Base-by-base conservation (phyloP, 495 filamentous ascomycete species). In the Penicillium pulvis region DNA sequence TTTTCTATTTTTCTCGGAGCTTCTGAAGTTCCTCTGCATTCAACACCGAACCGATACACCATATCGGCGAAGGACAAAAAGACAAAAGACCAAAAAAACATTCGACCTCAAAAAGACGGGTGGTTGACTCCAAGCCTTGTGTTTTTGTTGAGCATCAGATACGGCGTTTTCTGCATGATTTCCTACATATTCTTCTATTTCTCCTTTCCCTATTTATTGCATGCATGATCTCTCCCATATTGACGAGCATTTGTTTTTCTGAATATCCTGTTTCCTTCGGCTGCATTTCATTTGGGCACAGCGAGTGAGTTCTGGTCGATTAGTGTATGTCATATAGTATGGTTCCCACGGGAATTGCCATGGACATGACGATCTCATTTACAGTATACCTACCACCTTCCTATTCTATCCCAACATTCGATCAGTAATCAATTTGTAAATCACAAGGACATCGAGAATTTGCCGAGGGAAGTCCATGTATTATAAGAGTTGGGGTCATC, bases 271-370 rank as follows among this genome's bases (percentile, higher is more conserved):
- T 53, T 33, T 52, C n/a, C 17, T 58, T 67, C 24, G 24, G 66
- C 58, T 57, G 56, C 67, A 69, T 62, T 69, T 64, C 44, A 59
- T 55, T 57, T 64, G 61, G 64, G 69, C 66, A 71, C 69, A 76
- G 73, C 73, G 73, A 68, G 64, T 71, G 66, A 68, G 65, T 70
- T 68, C 56, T 68, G 65, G 62, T 58, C 49, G 62, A 61, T 67
- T 49, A 30, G 44, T 67, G 59, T 67, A 69, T 69, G 67, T 65
- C 64, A 58, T 65, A 64, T 60, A 61, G 58, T 65, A 45, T 52
- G 47, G 42, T 53, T 58, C 57, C 50, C 17, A 50, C 20, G 59
- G 49, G 59, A 64, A 55, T 57, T 46, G 57, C 61, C 64, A 67
- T 67, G 59, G 57, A 67, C 59, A 69, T 59, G 57, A 53, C 46